A percentile compares a stretch with the other conserved stretches of the same genome.
Conservation (phyloP, 2,329 filamentous ascomycete genomes). For the Exophiala sp. region DNA sequence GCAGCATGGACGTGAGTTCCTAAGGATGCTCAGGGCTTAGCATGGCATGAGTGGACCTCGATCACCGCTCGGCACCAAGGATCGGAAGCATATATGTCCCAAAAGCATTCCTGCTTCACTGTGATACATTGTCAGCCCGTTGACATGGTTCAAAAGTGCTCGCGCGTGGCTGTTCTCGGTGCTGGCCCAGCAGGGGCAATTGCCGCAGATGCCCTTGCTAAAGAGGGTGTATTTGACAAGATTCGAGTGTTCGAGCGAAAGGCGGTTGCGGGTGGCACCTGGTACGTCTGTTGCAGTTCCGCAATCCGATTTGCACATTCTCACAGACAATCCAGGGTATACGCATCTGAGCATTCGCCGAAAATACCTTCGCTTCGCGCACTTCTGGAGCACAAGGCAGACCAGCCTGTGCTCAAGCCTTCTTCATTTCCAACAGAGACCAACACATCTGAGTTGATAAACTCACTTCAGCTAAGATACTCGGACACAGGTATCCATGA, state of each 20-base stretch:
- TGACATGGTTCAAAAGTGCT: conserved; percentile 5
- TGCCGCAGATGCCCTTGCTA: conserved; percentile 56
- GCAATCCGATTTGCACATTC: conserved; percentile 27
- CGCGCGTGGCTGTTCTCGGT: conserved; percentile 57
- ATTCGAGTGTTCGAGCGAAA: conserved; percentile 62
- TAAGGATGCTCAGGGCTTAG: not conserved
- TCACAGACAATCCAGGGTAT: conserved; percentile 8
- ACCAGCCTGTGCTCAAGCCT: conserved; percentile 49
- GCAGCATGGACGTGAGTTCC: not conserved
- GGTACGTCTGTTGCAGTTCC: conserved; percentile 44
- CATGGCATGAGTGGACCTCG: not conserved
- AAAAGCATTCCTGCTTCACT: not conserved
- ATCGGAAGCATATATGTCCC: too few species aligned
- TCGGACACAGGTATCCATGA: conserved; percentile 60
- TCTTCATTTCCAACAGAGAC: conserved; percentile 46
- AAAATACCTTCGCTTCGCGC: conserved; percentile 45
- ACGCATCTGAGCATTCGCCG: conserved; percentile 36
- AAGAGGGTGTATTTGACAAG: conserved; percentile 57
- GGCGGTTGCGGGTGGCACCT: conserved; percentile 58
- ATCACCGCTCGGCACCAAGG: too few species aligned
- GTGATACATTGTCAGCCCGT: not conserved
- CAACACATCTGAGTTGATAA: conserved; percentile 30
- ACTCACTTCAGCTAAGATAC: conserved; percentile 47
- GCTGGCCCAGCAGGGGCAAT: conserved; percentile 60
- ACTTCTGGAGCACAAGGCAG: conserved; percentile 50